A percentile compares a stretch with the other conserved stretches of the same genome.
Evolutionary conservation across 2,329 filamentous ascomycete genomes (phyloP).

Genomic region (Zymoseptoria passerinii): DNA sequence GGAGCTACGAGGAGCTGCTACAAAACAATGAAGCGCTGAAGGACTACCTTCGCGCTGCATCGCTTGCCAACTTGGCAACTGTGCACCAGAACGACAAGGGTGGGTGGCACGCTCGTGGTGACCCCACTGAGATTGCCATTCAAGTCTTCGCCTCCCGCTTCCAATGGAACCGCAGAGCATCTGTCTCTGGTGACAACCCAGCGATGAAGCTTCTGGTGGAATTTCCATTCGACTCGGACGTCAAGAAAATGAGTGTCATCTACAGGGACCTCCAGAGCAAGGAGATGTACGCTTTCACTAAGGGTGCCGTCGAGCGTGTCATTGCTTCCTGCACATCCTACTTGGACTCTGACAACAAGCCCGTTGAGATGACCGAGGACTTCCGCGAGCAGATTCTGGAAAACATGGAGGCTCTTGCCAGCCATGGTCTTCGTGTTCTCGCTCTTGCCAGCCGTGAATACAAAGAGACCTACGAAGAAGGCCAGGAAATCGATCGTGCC

Average conservation of each 20-base stretch:
- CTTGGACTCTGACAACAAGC: slow-evolving; percentile 23
- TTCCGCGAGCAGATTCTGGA: slow-evolving; percentile 49
- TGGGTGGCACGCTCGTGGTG: slow-evolving; percentile 56
- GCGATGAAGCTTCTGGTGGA: slow-evolving; percentile 55
- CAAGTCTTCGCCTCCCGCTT: slow-evolving; percentile 67
- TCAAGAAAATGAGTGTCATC: slow-evolving; percentile 71
- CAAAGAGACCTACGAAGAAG: slow-evolving; percentile 39
- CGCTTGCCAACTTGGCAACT: slow-evolving; percentile 57
- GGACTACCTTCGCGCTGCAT: slow-evolving; percentile 51
- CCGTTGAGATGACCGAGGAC: slow-evolving; percentile 46
- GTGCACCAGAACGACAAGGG: slow-evolving; percentile 50
- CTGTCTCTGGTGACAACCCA: slow-evolving; percentile 21
- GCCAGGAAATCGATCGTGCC: slow-evolving; percentile 43
- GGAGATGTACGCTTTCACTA: slow-evolving; percentile 47
- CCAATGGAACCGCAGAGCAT: slow-evolving; percentile 25
- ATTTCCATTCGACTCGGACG: slow-evolving; percentile 64
- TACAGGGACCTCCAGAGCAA: slow-evolving; percentile 52
- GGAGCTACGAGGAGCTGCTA: slow-evolving; percentile 27
- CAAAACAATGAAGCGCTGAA: slow-evolving; percentile 43
- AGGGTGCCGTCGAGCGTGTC: slow-evolving; percentile 63
- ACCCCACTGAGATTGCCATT: slow-evolving; percentile 66
- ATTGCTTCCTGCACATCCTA: slow-evolving; percentile 52
- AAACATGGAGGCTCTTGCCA: slow-evolving; percentile 62
- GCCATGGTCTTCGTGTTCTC: slow-evolving; percentile 55
- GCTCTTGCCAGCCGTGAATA: slow-evolving; percentile 50